Evolutionary conservation across 139 green algal genomes (phyloP), one percentile per base, ranked within the genome.

Genomic region (Coelastrella sp.): DNA sequence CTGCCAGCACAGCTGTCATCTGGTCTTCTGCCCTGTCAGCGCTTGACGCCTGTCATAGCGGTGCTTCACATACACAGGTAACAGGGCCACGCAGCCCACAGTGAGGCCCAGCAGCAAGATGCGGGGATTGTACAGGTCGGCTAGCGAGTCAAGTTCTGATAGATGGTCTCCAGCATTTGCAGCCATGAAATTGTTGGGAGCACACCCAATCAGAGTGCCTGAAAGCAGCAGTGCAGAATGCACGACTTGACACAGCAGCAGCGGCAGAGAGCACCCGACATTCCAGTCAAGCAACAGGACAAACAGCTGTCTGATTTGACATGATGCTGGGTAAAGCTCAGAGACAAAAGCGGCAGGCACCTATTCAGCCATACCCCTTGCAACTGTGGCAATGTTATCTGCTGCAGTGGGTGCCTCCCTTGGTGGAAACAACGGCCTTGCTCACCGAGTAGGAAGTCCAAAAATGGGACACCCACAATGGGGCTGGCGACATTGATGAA

Each of bases 401-500:
- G 74, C 24, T 81, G 25, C 74, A 81, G 74, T 24, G 57, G 74
- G 20, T 22, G 74, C n/a, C 11, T 9, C 24, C 10, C 20, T 59
- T 58, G 74, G 11, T 81, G 74, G n/a, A 57, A 25, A 25, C 75
- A 24, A 27, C 24, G 5, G 7, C 74, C 15, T 24, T 61, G 70
- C 91, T 83, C 58, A 96, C 95, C 95, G 19, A 95, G 59, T 0
- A 84, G 76, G 70, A 97, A 97, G 4, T 86, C 75, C 6, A 15
- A 9, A 10, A 97, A 81, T 6, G 95, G 95, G 7, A 98, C 90
- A n/a, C 92, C 91, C 24, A 98, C 95, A 7, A 98, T 92, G 24
- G 96, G 96, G 6, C 93, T 94, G 4, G 93, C 95, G 63, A 98
- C 90, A 72, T 98, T 98, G 92, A 98, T 95, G 81, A 97, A 96